These are phyloP conservation scores for Sideroxylon spinosum DNA, from an alignment of 179 eudicot genomes.

Conservation along the genomic window DNA sequence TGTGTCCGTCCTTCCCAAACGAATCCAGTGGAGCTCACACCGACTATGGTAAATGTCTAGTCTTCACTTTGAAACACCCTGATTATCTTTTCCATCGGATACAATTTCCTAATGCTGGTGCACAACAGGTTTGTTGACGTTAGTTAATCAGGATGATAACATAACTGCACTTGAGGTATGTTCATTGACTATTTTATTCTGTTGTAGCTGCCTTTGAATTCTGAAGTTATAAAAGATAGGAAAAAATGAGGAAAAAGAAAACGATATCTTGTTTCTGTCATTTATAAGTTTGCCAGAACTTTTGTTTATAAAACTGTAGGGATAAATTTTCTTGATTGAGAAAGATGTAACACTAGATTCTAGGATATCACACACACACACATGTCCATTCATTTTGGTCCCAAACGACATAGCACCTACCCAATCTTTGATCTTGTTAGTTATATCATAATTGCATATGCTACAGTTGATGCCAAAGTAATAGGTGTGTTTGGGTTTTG, in stretches of 20 bases:
- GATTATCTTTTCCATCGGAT: not conserved
- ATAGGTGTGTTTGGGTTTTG: not conserved
- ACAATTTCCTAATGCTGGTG: slow-evolving; percentile 20
- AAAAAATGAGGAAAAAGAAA: not conserved
- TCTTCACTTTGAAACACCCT: not conserved
- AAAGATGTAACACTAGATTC: not conserved
- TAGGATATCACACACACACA: not conserved
- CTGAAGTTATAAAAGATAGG: not conserved
- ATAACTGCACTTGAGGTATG: slow-evolving; percentile 83
- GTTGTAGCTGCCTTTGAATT: not conserved
- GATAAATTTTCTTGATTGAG: not conserved
- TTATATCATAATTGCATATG: not conserved
- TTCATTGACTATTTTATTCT: not conserved
- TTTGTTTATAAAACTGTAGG: not conserved
- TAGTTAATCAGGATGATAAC: slow-evolving; percentile 85
- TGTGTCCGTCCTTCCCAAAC: slow-evolving; percentile 17
- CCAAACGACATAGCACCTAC: not conserved
- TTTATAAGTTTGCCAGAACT: not conserved
- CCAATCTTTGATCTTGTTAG: not conserved
- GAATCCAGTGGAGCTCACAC: slow-evolving; percentile 88
- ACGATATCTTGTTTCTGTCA: not conserved
- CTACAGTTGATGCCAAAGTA: not conserved
- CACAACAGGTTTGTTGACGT: slow-evolving; percentile 69
- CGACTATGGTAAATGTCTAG: slow-evolving; percentile 64
- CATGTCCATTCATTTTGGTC: not conserved